Percentiles rank a stretch among this genome's conserved stretches.
Evolutionary conservation across 164 flowering plant genomes (phyloP).

Genomic region (Stephania yunnanensis): DNA sequence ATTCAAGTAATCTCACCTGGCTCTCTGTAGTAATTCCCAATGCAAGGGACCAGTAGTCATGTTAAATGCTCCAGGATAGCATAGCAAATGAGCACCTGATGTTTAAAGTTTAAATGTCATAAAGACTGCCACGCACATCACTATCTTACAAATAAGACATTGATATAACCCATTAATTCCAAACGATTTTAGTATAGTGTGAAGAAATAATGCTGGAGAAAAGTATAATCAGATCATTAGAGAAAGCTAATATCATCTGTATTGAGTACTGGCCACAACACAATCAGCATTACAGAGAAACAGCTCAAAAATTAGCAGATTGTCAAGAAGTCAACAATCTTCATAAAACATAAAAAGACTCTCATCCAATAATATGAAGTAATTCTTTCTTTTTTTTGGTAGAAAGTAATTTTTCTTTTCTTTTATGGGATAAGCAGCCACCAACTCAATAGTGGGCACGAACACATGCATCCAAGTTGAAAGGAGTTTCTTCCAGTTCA

Average conservation of each 20-base stretch:
- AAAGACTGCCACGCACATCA: background rate
- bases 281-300: no score
- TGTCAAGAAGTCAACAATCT: background rate
- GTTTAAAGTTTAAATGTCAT: background rate
- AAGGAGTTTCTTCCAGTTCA: no score
- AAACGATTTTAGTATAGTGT: background rate
- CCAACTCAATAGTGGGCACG: no score
- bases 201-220: background rate
- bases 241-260: background rate
- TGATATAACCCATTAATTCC: background rate
- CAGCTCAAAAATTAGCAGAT: background rate
- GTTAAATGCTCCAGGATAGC: slow-evolving; percentile 98
- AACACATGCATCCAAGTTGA: no score
- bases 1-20: slow-evolving; percentile 46
- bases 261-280: no score
- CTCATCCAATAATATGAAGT: background rate
- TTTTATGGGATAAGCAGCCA: no score
- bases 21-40: slow-evolving; percentile 90
- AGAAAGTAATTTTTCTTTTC: no score
- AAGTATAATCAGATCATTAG: background rate
- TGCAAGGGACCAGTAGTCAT: slow-evolving; percentile 99
- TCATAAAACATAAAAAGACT: background rate
- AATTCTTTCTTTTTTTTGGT: no score
- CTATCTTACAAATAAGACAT: background rate
- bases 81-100: slow-evolving; percentile 88